Evolutionary conservation across 352 stramenopile species (phyloP).

Genomic region (Pythium dissotocum): DNA sequence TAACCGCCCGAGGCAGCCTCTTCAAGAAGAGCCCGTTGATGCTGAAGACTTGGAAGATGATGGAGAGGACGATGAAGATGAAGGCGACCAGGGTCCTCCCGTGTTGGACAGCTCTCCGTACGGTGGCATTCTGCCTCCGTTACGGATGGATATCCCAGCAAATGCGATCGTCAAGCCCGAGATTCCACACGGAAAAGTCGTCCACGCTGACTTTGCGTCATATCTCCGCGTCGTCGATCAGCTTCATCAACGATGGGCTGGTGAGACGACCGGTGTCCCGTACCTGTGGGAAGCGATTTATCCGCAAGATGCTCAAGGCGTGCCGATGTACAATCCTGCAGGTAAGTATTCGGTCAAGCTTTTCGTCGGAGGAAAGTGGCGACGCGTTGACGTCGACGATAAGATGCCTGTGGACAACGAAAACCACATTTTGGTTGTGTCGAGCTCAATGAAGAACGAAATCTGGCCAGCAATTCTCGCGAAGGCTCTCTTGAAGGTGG

Average conservation of each 20-base stretch:
- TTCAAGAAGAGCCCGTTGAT: conserved; percentile 60
- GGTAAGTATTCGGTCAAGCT: conserved; percentile 78
- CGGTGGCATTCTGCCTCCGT: conserved; percentile 46
- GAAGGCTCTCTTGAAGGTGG: conserved; percentile 76
- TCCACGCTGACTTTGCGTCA: conserved; percentile 65
- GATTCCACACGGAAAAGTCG: conserved; percentile 59
- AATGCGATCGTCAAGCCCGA: conserved; percentile 63
- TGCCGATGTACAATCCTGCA: conserved; percentile 65
- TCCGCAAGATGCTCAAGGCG: conserved; percentile 48
- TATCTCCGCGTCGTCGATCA: conserved; percentile 71
- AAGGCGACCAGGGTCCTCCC: conserved; percentile 15
- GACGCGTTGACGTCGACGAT: conserved; percentile 72
- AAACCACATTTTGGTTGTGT: conserved; percentile 51
- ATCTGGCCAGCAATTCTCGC: conserved; percentile 68
- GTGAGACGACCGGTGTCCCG: conserved; percentile 13
- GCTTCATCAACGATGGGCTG: conserved; percentile 33
- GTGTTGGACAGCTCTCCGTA: conserved; percentile 48
- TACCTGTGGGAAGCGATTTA: conserved; percentile 80
- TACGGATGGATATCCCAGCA: conserved; percentile 51
- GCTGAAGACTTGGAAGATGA: conserved; percentile 74
- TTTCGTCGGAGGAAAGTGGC: conserved; percentile 73
- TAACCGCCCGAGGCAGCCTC: conserved; percentile 47
- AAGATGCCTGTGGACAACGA: conserved; percentile 54
- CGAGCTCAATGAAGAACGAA: conserved; percentile 61
- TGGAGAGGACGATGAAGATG: conserved; percentile 57